phyloP scores from a whole-genome alignment of 2,329 filamentous ascomycete genomes.

The Phialocephala sp. region DNA sequence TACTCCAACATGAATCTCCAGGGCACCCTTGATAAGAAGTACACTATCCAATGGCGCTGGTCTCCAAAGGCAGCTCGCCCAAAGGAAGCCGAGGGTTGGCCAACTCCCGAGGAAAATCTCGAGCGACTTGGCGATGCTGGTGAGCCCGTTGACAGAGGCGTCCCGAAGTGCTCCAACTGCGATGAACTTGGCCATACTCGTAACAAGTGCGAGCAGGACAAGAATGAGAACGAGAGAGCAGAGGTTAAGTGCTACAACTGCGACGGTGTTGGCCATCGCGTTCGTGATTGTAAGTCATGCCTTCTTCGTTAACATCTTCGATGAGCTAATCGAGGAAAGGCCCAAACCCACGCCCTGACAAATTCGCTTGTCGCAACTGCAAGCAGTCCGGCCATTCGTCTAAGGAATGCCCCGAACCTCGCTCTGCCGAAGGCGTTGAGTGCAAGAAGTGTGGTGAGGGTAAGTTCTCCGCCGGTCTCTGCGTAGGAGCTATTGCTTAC shows the following conservation, averaged over 20 bases:
- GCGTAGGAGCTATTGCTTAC: constrained; percentile 37
- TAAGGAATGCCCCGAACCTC: constrained; percentile 53
- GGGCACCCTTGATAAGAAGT: constrained; percentile 69
- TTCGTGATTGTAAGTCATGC: constrained; percentile 67
- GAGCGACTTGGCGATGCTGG: constrained; percentile 70
- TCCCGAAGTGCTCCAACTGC: constrained; percentile 58
- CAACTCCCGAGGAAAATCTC: constrained; percentile 64
- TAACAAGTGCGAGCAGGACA: constrained; percentile 66
- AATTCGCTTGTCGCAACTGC: constrained; percentile 72
- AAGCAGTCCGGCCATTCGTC: constrained; percentile 46
- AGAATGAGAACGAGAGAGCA: constrained; percentile 52
- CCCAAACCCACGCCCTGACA: constrained; percentile 65
- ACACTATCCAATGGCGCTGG: constrained; percentile 67
- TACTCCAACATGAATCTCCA: constrained; percentile 76
- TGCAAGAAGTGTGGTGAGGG: constrained; percentile 45
- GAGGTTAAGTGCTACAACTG: constrained; percentile 70
- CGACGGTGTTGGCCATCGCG: constrained; percentile 65
- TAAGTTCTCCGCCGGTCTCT: constrained; percentile 21
- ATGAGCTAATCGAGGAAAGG: constrained; percentile 43
- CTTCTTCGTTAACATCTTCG: background rate
- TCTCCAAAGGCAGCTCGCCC: constrained; percentile 61
- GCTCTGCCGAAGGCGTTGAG: constrained; percentile 55
- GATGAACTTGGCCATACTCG: constrained; percentile 58
- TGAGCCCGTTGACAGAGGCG: constrained; percentile 62
- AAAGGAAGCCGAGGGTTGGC: constrained; percentile 65